Conservation (phyloP, 1,284 basidiomycete species). For the Butyriboletus appendiculatus region DNA sequence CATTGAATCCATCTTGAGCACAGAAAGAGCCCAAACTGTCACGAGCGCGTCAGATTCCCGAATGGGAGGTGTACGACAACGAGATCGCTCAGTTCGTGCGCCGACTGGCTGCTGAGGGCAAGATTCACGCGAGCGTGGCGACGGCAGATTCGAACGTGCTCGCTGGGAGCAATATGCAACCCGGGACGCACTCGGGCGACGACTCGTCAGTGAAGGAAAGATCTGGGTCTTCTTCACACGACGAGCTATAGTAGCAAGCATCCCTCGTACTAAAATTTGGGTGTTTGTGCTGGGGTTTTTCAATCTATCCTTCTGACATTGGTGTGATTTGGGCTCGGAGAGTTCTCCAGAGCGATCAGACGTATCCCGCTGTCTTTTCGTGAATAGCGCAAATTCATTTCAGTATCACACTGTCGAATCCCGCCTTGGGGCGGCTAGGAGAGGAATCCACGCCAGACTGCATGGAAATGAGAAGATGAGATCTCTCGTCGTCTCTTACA, state of each 20-base stretch:
- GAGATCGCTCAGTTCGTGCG: constrained; percentile 78
- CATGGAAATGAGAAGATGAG: no score
- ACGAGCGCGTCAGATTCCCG: constrained; percentile 92
- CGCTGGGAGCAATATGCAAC: constrained; percentile 46
- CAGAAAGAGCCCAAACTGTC: constrained; percentile 96
- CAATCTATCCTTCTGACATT: no score
- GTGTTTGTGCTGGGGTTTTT: background rate
- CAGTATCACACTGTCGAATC: no score
- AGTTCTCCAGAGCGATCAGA: no score
- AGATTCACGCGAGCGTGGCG: constrained; percentile 63
- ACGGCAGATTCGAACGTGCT: constrained; percentile 74
- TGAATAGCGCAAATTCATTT: no score
- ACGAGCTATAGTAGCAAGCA: constrained; percentile 24
- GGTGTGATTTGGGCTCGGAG: no score
- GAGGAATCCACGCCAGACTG: no score
- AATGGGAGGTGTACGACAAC: constrained; percentile 92
- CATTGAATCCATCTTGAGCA: background rate
- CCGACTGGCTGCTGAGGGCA: constrained; percentile 63
- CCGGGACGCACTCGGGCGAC: background rate
- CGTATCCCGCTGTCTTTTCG: no score
- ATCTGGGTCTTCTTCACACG: constrained; percentile 9
- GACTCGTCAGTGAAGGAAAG: background rate
- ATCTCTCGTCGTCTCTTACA: no score
- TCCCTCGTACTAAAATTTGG: background rate
- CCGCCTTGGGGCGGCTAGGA: no score